Evolutionary conservation across 2,329 filamentous ascomycete genomes (phyloP), one percentile per base, ranked within the genome.

Genomic region (Cercospora sojina): DNA sequence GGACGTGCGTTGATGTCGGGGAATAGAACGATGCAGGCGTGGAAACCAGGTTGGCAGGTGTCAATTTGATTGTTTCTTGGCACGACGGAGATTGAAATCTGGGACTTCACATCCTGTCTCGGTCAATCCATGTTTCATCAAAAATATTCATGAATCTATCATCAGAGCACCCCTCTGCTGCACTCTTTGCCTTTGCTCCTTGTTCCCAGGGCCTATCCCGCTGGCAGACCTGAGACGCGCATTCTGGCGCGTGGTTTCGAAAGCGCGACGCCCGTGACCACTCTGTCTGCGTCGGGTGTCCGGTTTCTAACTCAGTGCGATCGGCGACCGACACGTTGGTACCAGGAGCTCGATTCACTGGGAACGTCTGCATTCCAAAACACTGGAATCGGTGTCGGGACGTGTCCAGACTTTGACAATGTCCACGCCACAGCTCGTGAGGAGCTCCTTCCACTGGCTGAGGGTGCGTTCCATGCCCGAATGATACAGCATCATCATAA

Each of bases 401-500:
- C 62, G 60, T n/a, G 47, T 64, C 64, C 64, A 66, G 55, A 66
- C 20, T 25, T 66, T 59, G 53, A 66, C 60, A 41, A 66, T 59
- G 18, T 58, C 55, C 18, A 66, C 31, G 23, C 64, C 64, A 56
- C 53, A 59, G n/a, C 59, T 64, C 2, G 32, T 29, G 12, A 65
- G 32, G 5, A 65, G 49, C 16, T 49, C 9, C n/a, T 35, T 32
- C 65, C 65, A 67, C 35, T 67, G 65, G 16, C 20, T 57, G 31
- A 47, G 56, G 3, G 65, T 67, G 3, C 65, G 61, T 49, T 67
- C 65, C 43, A 67, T 55, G 23, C 65, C 65, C 8, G 55, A 55
- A 35, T 60, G 55, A 51, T 60, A 67, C 35, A 67, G 32, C 65
- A 64, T 67, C 65, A 64, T 67, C 23, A 67, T 32, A 43, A 67